Evolutionary conservation across 1,139 yeast species (phyloP).

Genomic region (Casaregolazyma lundiana): DNA sequence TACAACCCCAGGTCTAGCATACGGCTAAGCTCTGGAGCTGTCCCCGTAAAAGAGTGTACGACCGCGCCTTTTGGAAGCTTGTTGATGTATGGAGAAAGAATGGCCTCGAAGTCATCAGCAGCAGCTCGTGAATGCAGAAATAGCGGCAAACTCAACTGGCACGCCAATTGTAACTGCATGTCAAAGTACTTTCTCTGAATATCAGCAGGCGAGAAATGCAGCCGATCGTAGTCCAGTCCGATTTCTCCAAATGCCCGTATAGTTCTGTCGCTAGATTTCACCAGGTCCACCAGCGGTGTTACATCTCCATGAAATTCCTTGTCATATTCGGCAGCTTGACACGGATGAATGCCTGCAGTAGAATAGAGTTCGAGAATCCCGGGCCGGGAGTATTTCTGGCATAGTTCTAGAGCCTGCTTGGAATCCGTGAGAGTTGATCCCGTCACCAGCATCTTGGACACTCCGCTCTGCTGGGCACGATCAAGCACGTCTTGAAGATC

Average conservation of each 20-base stretch:
- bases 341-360: conserved; percentile 95
- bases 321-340: conserved; percentile 66
- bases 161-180: conserved; percentile 59
- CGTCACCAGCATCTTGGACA: conserved; percentile 68
- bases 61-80: conserved; percentile 51
- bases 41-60: conserved; percentile 92
- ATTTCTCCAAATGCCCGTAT: conserved; percentile 79
- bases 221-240: conserved; percentile 88
- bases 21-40: conserved; percentile 51
- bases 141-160: conserved; percentile 58
- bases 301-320: conserved; percentile 25
- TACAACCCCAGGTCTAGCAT: conserved; percentile 58
- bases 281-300: conserved; percentile 45
- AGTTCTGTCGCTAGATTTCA: conserved; percentile 47
- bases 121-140: conserved; percentile 89
- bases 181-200: conserved; percentile 66
- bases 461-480: conserved; percentile 64
- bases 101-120: conserved; percentile 68
- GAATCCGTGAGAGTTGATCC: conserved; percentile 76
- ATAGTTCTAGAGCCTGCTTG: conserved; percentile 42
- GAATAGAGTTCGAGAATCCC: conserved; percentile 38
- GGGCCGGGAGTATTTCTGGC: conserved; percentile 27
- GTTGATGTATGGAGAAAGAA: conserved; percentile 55
- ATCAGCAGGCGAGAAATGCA: conserved; percentile 65
- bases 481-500: conserved; percentile 63